These are phyloP conservation scores for Thielaviopsis musarum DNA, from an alignment of 2,329 filamentous ascomycete species.

Conservation along the genomic window DNA sequence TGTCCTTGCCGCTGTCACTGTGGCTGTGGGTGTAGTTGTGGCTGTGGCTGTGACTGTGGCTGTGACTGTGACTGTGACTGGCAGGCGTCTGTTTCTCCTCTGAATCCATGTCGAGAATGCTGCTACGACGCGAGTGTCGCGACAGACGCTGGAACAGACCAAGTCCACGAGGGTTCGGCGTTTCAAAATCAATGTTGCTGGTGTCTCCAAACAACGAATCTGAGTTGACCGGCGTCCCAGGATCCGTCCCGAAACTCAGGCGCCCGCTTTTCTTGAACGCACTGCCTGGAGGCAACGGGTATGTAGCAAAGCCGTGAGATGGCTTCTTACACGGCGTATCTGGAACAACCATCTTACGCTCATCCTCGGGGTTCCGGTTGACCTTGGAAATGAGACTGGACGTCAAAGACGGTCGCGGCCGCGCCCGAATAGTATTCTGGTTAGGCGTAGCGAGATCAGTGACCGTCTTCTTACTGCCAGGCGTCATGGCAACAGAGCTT, in stretches of 20 bases:
- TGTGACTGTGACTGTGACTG: conserved; percentile 8
- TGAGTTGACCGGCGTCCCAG: conserved; percentile 67
- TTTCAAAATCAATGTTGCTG: conserved; percentile 25
- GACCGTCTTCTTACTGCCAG: conserved; percentile 10
- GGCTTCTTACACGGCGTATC: conserved; percentile 95
- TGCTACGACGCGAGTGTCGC: conserved; percentile 37
- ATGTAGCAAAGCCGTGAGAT: conserved; percentile 46
- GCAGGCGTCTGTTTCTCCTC: conserved; percentile 43
- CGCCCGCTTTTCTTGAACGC: conserved; percentile 46
- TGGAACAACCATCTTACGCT: conserved; percentile 54
- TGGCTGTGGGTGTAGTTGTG: too few species aligned
- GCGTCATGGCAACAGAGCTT: conserved; percentile 22
- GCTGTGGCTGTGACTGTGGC: conserved; percentile 8
- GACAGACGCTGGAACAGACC: conserved; percentile 48
- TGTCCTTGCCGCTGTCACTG: too few species aligned
- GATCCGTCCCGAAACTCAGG: conserved; percentile 53
- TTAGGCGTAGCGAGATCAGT: conserved; percentile 4
- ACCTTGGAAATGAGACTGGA: conserved; percentile 92
- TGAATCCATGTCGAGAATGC: conserved; percentile 65
- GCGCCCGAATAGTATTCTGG: conserved; percentile 8
- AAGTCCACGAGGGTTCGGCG: conserved; percentile 39
- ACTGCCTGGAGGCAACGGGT: conserved; percentile 41
- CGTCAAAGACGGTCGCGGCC: conserved; percentile 52
- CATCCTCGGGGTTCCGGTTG: conserved; percentile 63
- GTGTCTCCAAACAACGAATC: conserved; percentile 30